Base-by-base conservation (phyloP, 805 yeast species). In the Candida nonsorbophila region DNA sequence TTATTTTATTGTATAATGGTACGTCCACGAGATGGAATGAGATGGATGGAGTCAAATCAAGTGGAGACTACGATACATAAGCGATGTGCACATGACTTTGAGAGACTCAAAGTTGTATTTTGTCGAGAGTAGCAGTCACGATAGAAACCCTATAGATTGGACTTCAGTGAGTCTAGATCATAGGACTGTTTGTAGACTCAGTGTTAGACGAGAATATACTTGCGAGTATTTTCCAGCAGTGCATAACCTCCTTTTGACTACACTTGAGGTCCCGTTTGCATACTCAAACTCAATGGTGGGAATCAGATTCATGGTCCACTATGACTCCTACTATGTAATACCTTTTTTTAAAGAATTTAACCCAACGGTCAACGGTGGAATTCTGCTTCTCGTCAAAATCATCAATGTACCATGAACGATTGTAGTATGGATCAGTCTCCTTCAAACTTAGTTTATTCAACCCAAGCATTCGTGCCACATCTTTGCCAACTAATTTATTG, bases 391-490 rank as follows among this genome's bases (percentile, higher is more conserved):
- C 83, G 14, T 70, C 66, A 40, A 85, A 66, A 14, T 56, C 69
- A 2, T 65, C 62, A 16, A 62, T 66, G 36, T 68, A 71, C 72
- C 77, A 74, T 13, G 77, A 49, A 20, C 26, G 25, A 5, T 30
- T 29, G 1, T 29, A 30, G 4, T 27, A 31, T 4, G 20, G 20
- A 2, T 25, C 28, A 6, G 25, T 25, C 6, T 30, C 44, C 11
- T 36, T 36, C 4, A 32, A 34, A 4, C 40, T 43, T 25, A 58
- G 32, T 27, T 47, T 70, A 30, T 84, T 77, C 44, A 78, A 72
- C 2, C 84, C 95, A 30, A 85, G 59, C 2, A 90, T 81, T 34
- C 92, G 60, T 19, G 84, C 74, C 14, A 84, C 84, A 42, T 85
- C 95, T 38, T 72, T 74, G 4, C 90, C 95, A 7, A 77, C 84